Base-by-base conservation (phyloP, 306 rosid genomes). In the Gynostemma pentaphyllum region DNA sequence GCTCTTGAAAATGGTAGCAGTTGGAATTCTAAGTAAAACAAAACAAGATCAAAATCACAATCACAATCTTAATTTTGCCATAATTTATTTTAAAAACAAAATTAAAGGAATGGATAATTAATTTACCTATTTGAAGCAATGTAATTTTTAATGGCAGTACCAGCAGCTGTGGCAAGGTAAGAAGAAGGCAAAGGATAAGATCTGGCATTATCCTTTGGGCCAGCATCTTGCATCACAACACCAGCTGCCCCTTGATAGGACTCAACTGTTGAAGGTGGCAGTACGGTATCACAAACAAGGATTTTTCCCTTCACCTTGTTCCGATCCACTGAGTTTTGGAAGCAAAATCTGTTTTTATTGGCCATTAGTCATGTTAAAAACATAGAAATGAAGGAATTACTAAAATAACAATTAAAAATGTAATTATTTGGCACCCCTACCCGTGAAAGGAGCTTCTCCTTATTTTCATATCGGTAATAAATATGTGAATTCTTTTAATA, bases 231-330 rank as follows among this genome's bases (percentile, higher is more conserved):
- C 54, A 73, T 5, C 12, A 83, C 22, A 1, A 67, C 49, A 2
- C 89, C 85, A 19, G 5, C 70, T 0, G 78, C 85, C 1, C 76
- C 81, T 0, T 54, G 59, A 1, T 9, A 22, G 0, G 24, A 0
- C 0, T 71, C 69, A 1, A 64, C 50, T 0, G 2, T 1, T 4
- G 1, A 9, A 0, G 0, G 0, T 0, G 0, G 0, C 0, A 7
- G 0, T 0, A 13, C 0, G 1, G 28, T 15, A 1, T 71, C 75
- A 19, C 89, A 83, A 0, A 83, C 13, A 51, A 83, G 69, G 11
- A 83, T 78, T 37, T 78, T 80, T 12, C 77, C 89, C 29, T 68
- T 69, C 61, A 78, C 75, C 56, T 64, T 49, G 1, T 70, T 21
- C 13, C 16, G 1, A 16, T 78, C 75, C 53, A 83, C 22, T 7